A percentile compares a stretch with the other conserved stretches of the same genome.
Evolutionary conservation across 148 eudicot species (phyloP).

Genomic region (Camellia sinensis): DNA sequence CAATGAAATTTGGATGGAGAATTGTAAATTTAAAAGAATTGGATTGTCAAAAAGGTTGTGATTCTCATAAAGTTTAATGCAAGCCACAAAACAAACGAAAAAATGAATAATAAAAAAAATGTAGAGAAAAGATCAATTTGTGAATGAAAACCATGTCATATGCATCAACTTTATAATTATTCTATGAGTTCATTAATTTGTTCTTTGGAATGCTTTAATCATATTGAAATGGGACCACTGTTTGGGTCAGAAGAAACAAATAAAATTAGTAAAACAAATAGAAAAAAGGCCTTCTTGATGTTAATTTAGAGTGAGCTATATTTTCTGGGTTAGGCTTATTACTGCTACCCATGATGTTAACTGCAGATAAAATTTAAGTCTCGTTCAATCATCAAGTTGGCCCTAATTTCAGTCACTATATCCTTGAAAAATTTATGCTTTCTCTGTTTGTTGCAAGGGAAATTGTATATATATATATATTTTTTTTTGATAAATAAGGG

Average conservation of each 20-base stretch:
- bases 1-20: constrained; percentile 4
- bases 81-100: neutral
- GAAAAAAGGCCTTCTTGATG: neutral
- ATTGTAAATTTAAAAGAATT: neutral
- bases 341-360: neutral
- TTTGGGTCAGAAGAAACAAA: neutral
- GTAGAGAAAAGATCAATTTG: neutral
- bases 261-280: neutral
- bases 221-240: constrained; percentile 3
- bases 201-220: neutral
- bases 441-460: neutral
- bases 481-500: neutral
- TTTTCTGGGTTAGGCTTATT: neutral
- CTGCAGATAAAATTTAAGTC: neutral
- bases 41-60: neutral
- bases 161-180: constrained; percentile 1
- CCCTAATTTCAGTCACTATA: neutral
- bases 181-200: neutral
- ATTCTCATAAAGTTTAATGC: neutral
- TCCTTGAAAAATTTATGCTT: neutral
- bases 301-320: neutral
- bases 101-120: neutral
- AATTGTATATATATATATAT: neutral
- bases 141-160: neutral
- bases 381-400: neutral